Percentiles rank a stretch among this genome's conserved stretches.
Conservation (phyloP, 2,329 filamentous ascomycete genomes). For the Westerdykella sp. region DNA sequence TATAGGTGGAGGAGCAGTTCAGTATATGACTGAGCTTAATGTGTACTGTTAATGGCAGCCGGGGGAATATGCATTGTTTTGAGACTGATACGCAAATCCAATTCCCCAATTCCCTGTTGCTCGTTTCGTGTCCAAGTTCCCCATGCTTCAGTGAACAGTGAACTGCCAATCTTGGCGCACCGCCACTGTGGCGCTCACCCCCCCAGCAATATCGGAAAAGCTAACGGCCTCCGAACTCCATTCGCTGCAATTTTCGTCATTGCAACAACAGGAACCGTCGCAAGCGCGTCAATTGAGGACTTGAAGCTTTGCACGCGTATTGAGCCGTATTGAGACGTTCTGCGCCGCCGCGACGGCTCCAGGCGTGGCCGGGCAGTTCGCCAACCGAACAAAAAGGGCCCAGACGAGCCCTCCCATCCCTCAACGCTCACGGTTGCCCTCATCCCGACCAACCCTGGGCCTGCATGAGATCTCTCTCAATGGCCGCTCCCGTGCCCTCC, state of each 20-base stretch:
- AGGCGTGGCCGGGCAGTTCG: conserved; percentile 3
- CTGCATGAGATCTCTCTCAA: conserved; percentile 14
- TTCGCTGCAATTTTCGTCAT: conserved; percentile 1
- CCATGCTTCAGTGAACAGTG: too few relatives aligned
- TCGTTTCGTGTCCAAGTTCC: too few relatives aligned
- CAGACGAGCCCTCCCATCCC: conserved; percentile 22
- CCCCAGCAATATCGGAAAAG: background rate
- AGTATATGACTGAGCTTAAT: too few relatives aligned
- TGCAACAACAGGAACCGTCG: background rate
- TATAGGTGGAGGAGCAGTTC: too few relatives aligned
- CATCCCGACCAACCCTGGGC: conserved; percentile 17
- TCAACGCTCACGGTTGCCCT: conserved; percentile 24
- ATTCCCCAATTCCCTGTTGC: too few relatives aligned
- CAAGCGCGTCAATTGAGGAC: too few relatives aligned
- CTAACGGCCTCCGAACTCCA: background rate
- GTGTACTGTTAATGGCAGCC: too few relatives aligned
- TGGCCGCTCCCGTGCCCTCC: conserved; percentile 13
- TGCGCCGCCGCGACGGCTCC: conserved; percentile 2
- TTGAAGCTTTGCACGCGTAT: too few relatives aligned
- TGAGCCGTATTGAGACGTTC: background rate
- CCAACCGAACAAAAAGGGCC: conserved; percentile 7
- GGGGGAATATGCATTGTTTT: too few relatives aligned
- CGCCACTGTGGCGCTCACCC: conserved; percentile 1
- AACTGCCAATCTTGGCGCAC: background rate
- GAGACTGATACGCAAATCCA: too few relatives aligned